Evolutionary conservation across 2,329 filamentous ascomycete genomes (phyloP), one percentile per base, ranked within the genome.

Genomic region (Monosporascus sp.): DNA sequence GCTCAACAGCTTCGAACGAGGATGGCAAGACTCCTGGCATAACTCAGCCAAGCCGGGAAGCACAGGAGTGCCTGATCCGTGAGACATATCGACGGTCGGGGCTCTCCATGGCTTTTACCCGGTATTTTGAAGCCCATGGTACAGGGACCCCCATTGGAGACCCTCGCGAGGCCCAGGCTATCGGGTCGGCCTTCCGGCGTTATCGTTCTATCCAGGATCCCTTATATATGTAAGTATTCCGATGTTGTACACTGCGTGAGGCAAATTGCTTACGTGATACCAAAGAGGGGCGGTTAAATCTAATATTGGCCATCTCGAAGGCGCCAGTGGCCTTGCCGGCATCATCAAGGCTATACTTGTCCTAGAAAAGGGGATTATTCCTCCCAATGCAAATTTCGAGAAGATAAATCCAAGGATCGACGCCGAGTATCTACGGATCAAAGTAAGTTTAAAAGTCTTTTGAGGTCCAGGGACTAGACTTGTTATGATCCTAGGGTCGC

Each of bases 1-100:
- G 72, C 0, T 68, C 67, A 5, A 72, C 67, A 0, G 66, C 60
- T 1, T 55, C 68, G 15, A 76, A 75, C 54, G 62, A 69, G 40
- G 76, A 80, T 56, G 77, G 78, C 5, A 63, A 58, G 18, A 66
- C 76, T 63, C 9, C 65, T 3, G 76, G 75, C 2, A 73, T 81
- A 35, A 79, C 76, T 0, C 69, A 75, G 48, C 79, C 79, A 0
- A 77, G 60, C 44, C 51, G 50, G 0, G 53, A 62, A 1, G 69
- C 72, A 0, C 76, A 78, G 55, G 62, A 58, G 8, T 41, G 35
- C 1, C 50, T 72, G 3, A 74, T 74, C 28, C 50, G 60, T 45
- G 52, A 58, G 4, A 66, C 66, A 0, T 76, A 76, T 53, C 22
- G 20, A 1, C 53, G 54, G n/a, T 67, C 70, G 6, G 72, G 65